A percentile compares a stretch with the other conserved stretches of the same genome.
These are phyloP conservation scores for Lepraria neglecta DNA, from an alignment of 495 filamentous ascomycete species.

Conservation along the genomic window DNA sequence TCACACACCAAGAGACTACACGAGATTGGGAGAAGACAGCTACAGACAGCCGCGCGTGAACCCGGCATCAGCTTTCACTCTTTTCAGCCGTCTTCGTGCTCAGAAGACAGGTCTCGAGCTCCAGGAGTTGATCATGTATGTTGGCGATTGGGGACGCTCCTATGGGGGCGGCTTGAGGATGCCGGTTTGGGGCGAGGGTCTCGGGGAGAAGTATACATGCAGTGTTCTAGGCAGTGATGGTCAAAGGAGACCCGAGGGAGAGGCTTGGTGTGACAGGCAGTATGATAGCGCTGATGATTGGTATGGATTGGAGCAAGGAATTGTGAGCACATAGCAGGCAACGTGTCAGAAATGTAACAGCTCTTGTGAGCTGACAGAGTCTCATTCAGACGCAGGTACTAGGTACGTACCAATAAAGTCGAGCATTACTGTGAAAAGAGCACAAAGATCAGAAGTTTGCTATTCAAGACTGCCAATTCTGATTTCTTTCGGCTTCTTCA, in stretches of 20 bases:
- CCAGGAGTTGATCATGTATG: not conserved
- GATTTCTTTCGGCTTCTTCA: no score
- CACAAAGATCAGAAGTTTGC: no score
- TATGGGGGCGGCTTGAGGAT: not conserved
- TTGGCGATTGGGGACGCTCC: not conserved
- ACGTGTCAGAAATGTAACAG: no score
- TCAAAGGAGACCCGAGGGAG: not conserved
- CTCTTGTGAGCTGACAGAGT: no score
- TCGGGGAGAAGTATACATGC: not conserved
- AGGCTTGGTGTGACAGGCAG: not conserved
- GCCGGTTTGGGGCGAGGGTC: not conserved
- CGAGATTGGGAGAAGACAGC: not conserved
- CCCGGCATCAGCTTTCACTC: not conserved
- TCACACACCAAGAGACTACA: not conserved
- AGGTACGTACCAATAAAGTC: no score
- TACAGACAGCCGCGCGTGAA: not conserved
- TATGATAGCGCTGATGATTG: no score
- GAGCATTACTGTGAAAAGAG: no score
- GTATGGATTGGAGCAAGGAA: no score
- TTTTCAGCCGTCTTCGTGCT: not conserved
- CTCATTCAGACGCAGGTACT: no score
- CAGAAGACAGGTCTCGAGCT: not conserved
- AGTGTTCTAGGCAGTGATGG: not conserved
- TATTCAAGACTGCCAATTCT: no score
- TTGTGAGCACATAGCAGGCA: no score